phyloP scores from a whole-genome alignment of 768 basidiomycete genomes.

The Russula emetica region DNA sequence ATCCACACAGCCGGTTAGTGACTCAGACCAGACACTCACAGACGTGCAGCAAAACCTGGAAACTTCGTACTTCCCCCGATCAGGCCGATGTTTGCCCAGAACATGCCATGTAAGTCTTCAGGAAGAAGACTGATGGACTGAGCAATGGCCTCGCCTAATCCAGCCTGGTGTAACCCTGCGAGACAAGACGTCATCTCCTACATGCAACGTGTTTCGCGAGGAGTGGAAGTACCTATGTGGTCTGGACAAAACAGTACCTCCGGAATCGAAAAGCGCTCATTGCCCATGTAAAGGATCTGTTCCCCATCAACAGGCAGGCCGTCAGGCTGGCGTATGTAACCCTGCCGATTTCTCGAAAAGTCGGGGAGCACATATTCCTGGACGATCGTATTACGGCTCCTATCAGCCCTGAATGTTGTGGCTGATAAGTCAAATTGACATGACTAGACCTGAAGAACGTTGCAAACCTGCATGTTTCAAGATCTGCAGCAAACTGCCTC shows the following conservation, averaged over 20 bases:
- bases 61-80: slow-evolving; percentile 81
- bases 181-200: slow-evolving; percentile 6
- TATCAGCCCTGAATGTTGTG: slow-evolving; percentile 42
- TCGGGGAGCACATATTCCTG: slow-evolving; percentile 92
- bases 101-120: slow-evolving; percentile 82
- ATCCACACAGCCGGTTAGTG: background rate
- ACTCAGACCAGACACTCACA: slow-evolving; percentile 82
- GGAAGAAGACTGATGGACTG: slow-evolving; percentile 72
- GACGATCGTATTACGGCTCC: slow-evolving; percentile 62
- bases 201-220: slow-evolving; percentile 7
- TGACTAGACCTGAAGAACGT: slow-evolving; percentile 1
- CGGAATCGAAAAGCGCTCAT: slow-evolving; percentile 90
- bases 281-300: slow-evolving; percentile 80
- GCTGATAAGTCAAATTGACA: slow-evolving; percentile 9
- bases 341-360: slow-evolving; percentile 62
- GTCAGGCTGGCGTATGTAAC: slow-evolving; percentile 50
- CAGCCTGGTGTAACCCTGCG: slow-evolving; percentile 73
- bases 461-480: slow-evolving; percentile 74
- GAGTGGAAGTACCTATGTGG: slow-evolving; percentile 64
- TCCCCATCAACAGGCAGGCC: slow-evolving; percentile 53
- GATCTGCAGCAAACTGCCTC: slow-evolving; percentile 61
- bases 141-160: slow-evolving; percentile 72
- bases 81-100: slow-evolving; percentile 90
- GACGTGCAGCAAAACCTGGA: slow-evolving; percentile 63
- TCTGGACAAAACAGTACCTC: slow-evolving; percentile 88